A percentile compares a stretch with the other conserved stretches of the same genome.
These are phyloP conservation scores for Salvia splendens DNA, from an alignment of 257 asterid genomes.

Conservation along the genomic window DNA sequence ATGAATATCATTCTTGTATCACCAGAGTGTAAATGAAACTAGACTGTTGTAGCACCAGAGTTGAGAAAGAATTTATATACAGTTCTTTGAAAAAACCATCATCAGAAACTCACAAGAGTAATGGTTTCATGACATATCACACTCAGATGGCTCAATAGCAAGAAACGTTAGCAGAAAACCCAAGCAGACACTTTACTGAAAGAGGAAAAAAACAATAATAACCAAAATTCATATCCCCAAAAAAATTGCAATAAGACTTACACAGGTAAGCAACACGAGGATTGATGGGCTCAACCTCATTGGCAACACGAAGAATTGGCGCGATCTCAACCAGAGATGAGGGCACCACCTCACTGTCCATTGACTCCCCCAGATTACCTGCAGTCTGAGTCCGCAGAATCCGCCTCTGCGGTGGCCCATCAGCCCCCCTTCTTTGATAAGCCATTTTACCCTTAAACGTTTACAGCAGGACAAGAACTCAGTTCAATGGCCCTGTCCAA, in stretches of 20 bases:
- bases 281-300: conserved; percentile 87
- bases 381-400: conserved; percentile 90
- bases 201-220: background rate
- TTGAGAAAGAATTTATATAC: background rate
- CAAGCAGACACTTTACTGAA: background rate
- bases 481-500: conserved; percentile 38
- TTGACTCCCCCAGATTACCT: conserved; percentile 91
- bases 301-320: conserved; percentile 97
- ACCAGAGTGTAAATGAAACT: too few relatives aligned
- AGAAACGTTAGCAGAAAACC: background rate
- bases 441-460: conserved; percentile 65
- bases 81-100: background rate
- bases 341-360: conserved; percentile 98
- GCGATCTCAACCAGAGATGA: conserved; percentile 95
- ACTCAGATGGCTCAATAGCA: conserved; percentile 23
- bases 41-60: background rate
- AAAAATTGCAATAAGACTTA: conserved; percentile 45
- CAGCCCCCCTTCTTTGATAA: conserved; percentile 84
- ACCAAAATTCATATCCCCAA: conserved; percentile 17
- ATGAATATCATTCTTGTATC: background rate
- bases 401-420: conserved; percentile 73
- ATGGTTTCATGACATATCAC: background rate
- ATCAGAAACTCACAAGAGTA: background rate
- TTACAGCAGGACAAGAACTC: conserved; percentile 28
- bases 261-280: conserved; percentile 96